These are phyloP conservation scores for Yarrowia alimentaria DNA, from an alignment of 805 yeast genomes.

Conservation along the genomic window DNA sequence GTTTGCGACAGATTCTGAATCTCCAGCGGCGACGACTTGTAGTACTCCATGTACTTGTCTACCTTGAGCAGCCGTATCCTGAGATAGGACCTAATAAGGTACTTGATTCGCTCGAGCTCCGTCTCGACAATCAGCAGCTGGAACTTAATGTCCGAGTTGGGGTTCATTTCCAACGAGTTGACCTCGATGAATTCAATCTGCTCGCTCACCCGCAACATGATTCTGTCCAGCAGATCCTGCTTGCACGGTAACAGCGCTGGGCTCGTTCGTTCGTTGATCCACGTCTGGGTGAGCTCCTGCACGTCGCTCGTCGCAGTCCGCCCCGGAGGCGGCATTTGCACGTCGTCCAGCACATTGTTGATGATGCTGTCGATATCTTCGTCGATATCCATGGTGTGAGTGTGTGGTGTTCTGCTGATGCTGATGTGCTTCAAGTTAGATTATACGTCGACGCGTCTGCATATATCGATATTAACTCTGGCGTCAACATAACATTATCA, in stretches of 20 bases:
- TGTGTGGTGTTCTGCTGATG: too few species aligned
- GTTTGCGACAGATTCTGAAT: slow-evolving; percentile 50
- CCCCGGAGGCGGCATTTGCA: neutral
- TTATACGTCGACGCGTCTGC: too few species aligned
- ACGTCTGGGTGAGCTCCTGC: slow-evolving; percentile 53
- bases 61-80: slow-evolving; percentile 71
- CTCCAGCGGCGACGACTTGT: slow-evolving; percentile 48
- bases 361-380: slow-evolving; percentile 34
- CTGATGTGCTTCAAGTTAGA: too few species aligned
- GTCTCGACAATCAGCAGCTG: slow-evolving; percentile 84
- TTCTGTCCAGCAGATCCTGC: slow-evolving; percentile 53
- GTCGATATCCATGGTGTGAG: neutral
- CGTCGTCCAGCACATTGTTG: slow-evolving; percentile 28
- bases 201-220: slow-evolving; percentile 57
- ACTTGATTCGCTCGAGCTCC: slow-evolving; percentile 84
- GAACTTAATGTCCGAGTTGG: slow-evolving; percentile 58
- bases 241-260: slow-evolving; percentile 86
- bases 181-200: slow-evolving; percentile 69
- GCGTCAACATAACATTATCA: too few species aligned
- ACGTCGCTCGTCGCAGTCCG: slow-evolving; percentile 42
- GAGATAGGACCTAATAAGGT: slow-evolving; percentile 73
- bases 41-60: slow-evolving; percentile 63
- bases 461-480: too few species aligned
- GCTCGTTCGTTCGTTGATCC: slow-evolving; percentile 82
- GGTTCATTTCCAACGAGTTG: slow-evolving; percentile 71